Evolutionary conservation across 257 asterid genomes (phyloP), one percentile per base, ranked within the genome.

Genomic region (Plectranthus barbatus): DNA sequence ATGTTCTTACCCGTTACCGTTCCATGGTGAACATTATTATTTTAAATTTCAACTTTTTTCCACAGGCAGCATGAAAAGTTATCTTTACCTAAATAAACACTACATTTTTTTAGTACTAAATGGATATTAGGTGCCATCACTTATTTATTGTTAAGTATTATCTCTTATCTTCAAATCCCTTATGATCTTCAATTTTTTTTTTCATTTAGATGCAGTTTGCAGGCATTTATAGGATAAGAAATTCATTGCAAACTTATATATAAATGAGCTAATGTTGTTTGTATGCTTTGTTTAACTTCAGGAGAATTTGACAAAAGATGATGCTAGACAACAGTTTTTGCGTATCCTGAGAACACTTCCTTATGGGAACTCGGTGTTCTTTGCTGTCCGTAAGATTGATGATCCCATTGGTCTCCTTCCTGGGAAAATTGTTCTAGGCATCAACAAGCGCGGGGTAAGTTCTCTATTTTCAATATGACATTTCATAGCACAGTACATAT

Each of bases 341-440:
- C 87, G 96, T 64, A 93, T 90, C 72, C 70, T 93, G 79, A 82
- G 92, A 70, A 90, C 95, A 10, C 95, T 93, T 70, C 97, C 99
- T 29, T 93, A 90, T 79, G 99, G 99, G 68, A 87, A 90, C 80
- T 93, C 99, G n/a, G 96, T 93, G 66, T 93, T 93, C 76, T 93
- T 93, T 78, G 83, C 91, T 48, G 99, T 93, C 52, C 97, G 97
- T 42, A 93, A 93, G 82, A 93, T 90, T 78, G 97, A 93, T 73
- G 99, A 93, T 79, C 99, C 99, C 46, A 87, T 93, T 70, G 99
- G 99, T 66, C 96, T 93, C 18, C 75, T 93, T 69, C 99, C 99
- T 0, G 99, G 97, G 62, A 93, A 83, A 76, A 83, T 93, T 29
- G 63, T 93, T 53, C 72, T 93, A 62, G 99, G 96, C 77, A 93